A percentile compares a stretch with the other conserved stretches of the same genome.
These are phyloP conservation scores for Eucalyptus globulus DNA, from an alignment of 345 rosid genomes.

Conservation along the genomic window DNA sequence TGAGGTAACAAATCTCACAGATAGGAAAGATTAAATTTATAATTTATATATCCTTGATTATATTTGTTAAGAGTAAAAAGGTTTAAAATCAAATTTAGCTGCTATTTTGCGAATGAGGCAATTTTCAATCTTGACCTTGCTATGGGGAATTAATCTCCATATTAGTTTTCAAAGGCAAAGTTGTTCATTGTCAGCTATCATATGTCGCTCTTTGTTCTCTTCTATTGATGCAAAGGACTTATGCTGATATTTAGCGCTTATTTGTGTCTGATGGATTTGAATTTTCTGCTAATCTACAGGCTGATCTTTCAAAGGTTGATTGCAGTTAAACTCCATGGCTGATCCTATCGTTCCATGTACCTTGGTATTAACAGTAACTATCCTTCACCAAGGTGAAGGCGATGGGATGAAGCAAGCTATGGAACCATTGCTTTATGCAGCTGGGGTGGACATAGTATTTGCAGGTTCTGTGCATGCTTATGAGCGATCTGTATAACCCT, in stretches of 20 bases:
- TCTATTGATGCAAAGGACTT: not conserved
- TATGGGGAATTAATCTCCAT: not conserved
- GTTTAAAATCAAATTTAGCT: not conserved
- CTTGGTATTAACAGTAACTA: not conserved
- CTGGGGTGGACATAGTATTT: conserved; percentile 35
- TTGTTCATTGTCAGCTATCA: not conserved
- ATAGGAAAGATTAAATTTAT: not conserved
- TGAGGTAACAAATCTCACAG: not conserved
- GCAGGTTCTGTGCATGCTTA: too few species aligned
- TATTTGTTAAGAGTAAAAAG: not conserved
- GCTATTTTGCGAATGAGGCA: not conserved
- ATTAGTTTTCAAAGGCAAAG: not conserved
- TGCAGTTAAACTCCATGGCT: conserved; percentile 84
- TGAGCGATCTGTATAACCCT: too few species aligned
- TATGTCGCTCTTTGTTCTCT: not conserved
- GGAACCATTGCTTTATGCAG: conserved; percentile 81
- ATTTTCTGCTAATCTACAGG: conserved; percentile 21
- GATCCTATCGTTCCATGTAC: conserved; percentile 64
- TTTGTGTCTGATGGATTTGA: not conserved
- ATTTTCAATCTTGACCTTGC: not conserved
- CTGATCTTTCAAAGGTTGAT: conserved; percentile 71
- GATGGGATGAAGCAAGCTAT: conserved; percentile 65
- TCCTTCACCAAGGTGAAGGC: conserved; percentile 61
- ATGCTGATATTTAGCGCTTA: not conserved
- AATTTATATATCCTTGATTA: not conserved